Evolutionary conservation across 2,329 filamentous ascomycete genomes (phyloP).

Genomic region (Monosporascus sp.): DNA sequence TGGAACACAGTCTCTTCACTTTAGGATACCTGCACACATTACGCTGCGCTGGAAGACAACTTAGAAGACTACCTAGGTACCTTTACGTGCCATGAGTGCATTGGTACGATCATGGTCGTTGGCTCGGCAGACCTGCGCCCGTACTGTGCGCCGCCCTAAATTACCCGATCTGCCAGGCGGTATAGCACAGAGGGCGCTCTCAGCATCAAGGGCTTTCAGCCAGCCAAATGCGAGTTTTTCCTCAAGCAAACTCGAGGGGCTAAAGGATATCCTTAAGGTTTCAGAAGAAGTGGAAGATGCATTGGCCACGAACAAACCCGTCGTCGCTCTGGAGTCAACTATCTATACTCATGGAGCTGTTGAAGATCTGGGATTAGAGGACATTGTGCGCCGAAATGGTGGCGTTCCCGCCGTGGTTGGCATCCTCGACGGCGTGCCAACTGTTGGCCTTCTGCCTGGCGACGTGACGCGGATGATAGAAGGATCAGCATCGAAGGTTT

Average conservation of each 20-base stretch:
- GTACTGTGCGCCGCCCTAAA: not conserved
- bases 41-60: not conserved
- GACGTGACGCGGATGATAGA: conserved; percentile 72
- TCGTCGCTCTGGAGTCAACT: conserved; percentile 90
- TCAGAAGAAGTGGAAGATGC: conserved; percentile 82
- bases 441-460: conserved; percentile 67
- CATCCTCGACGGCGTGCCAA: conserved; percentile 75
- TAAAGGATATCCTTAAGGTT: conserved; percentile 55
- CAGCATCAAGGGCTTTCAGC: conserved; percentile 7
- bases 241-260: conserved; percentile 17
- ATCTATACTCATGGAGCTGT: conserved; percentile 95
- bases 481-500: conserved; percentile 71
- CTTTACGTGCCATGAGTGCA: not conserved
- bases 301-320: conserved; percentile 65
- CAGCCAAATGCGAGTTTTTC: conserved; percentile 5
- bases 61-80: not conserved
- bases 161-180: not conserved
- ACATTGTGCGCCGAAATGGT: conserved; percentile 73
- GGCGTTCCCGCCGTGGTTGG: conserved; percentile 88
- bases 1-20: too few species aligned
- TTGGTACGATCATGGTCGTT: not conserved
- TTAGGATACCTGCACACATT: too few species aligned
- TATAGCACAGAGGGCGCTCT: conserved; percentile 4
- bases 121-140: not conserved
- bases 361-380: conserved; percentile 69